Conservation (phyloP, 2,329 filamentous ascomycete genomes). For the Metarhizium humberi region DNA sequence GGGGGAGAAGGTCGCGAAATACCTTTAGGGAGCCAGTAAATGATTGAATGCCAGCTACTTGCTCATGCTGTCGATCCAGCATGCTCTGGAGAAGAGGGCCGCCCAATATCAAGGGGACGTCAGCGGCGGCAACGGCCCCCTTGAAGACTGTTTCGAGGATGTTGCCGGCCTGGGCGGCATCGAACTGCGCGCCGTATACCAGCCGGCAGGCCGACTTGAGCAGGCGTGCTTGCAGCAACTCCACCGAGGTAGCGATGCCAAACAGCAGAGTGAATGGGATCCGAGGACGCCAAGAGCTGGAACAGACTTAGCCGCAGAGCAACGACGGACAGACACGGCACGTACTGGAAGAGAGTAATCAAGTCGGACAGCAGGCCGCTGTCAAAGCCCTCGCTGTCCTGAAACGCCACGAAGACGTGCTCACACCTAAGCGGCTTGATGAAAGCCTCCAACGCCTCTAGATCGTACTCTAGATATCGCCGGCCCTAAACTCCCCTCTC, state of each 20-base stretch:
- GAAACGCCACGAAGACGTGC: conserved; percentile 62
- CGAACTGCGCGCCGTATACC: conserved; percentile 64
- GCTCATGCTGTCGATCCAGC: conserved; percentile 64
- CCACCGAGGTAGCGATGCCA: conserved; percentile 72
- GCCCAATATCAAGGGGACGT: conserved; percentile 53
- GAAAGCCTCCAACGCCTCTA: conserved; percentile 59
- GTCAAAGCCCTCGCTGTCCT: conserved; percentile 79
- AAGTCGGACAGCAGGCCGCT: conserved; percentile 61
- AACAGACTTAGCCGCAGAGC: conserved; percentile 18
- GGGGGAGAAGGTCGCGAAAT: conserved; percentile 9
- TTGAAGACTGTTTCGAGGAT: conserved; percentile 67
- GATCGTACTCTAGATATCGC: conserved; percentile 67
- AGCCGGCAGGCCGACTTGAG: conserved; percentile 58
- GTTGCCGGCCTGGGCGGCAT: conserved; percentile 63
- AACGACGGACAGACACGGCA: conserved; percentile 3
- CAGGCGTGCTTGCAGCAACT: conserved; percentile 67
- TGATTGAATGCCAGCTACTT: conserved; percentile 65
- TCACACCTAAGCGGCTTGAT: conserved; percentile 41
- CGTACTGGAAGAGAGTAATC: conserved; percentile 58
- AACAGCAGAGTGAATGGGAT: conserved; percentile 72
- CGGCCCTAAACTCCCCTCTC: conserved; percentile 34
- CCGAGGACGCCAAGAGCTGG: conserved; percentile 56
- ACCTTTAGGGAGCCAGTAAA: conserved; percentile 64
- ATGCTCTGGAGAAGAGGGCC: conserved; percentile 52
- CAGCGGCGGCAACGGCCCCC: conserved; percentile 48